phyloP scores from a whole-genome alignment of 2,329 filamentous ascomycete genomes.

The Sporothrix schenckii region DNA sequence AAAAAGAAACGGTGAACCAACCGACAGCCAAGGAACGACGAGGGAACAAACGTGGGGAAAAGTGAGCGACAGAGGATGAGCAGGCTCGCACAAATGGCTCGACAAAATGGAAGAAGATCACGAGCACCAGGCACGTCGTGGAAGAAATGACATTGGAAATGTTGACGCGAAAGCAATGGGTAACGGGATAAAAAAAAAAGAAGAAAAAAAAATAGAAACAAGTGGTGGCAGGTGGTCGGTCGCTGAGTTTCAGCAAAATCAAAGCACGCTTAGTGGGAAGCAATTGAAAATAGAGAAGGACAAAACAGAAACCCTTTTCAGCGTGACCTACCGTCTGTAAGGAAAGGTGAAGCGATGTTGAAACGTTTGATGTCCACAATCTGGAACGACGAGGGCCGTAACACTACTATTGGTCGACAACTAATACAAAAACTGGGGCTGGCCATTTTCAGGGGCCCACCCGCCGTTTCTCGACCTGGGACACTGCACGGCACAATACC shows the following conservation, averaged over 20 bases:
- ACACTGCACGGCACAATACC: slow-evolving; percentile 20
- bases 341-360: slow-evolving; percentile 31
- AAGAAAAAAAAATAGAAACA: too few relatives aligned
- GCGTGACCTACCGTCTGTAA: neutral
- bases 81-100: slow-evolving; percentile 20
- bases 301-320: neutral
- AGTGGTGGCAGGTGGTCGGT: neutral
- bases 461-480: neutral
- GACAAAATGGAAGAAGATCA: slow-evolving; percentile 21
- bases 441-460: neutral
- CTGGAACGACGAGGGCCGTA: slow-evolving; percentile 19
- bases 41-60: neutral
- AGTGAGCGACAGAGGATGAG: slow-evolving; percentile 12
- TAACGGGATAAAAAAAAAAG: neutral
- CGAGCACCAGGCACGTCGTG: slow-evolving; percentile 14
- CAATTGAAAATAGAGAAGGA: neutral
- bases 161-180: slow-evolving; percentile 7
- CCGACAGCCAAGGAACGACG: neutral
- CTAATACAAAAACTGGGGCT: neutral
- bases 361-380: slow-evolving; percentile 33
- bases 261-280: neutral
- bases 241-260: neutral
- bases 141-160: neutral
- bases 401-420: neutral
- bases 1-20: neutral